Base-by-base conservation (phyloP, 306 rosid species). In the Quercus dentata region DNA sequence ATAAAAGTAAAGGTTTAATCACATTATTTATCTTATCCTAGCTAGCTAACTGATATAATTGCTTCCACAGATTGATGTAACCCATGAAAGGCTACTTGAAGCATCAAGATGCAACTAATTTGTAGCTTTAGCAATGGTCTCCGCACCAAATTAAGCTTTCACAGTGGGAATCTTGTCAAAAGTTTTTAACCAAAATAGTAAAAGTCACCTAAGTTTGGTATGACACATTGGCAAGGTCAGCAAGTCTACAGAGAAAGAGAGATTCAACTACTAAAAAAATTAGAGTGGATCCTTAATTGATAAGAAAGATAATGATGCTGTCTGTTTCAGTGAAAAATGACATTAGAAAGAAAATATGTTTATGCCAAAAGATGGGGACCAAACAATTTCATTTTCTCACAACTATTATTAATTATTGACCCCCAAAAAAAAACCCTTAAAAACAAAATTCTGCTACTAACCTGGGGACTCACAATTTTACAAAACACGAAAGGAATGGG, bases 221-320 rank as follows among this genome's bases (percentile, higher is more conserved):
- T 18, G 17, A 19, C 72, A 33, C 11, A 67, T 19, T 67, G 38
- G 27, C 52, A 3, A 67, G 19, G 51, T 35, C 72, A 9, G 51
- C 52, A 67, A 33, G 51, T 19, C 3, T 18, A 35, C n/a, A 35
- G 9, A 8, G 72, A 33, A 67, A 67, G 18, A 33, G 72, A 35
- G 6, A 31, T 67, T 67, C 13, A 35, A 19, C 52, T 7, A 17
- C 27, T 33, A 67, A 67, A 18, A 31, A 5, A 35, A 35, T 18
- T 35, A 11, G 51, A 67, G 72, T 35, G n/a, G 72, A 67, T 67
- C 72, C 72, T 67, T 67, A 17, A 8, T 67, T 67, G 52, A 67
- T 67, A 67, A 33, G 72, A 67, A 67, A 67, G 72, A 67, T 33
- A 19, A 35, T 35, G 11, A 67, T 35, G 72, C 72, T 67, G 52